Base-by-base conservation (phyloP, 2,329 filamentous ascomycete genomes). In the Fusarium verrucosum region DNA sequence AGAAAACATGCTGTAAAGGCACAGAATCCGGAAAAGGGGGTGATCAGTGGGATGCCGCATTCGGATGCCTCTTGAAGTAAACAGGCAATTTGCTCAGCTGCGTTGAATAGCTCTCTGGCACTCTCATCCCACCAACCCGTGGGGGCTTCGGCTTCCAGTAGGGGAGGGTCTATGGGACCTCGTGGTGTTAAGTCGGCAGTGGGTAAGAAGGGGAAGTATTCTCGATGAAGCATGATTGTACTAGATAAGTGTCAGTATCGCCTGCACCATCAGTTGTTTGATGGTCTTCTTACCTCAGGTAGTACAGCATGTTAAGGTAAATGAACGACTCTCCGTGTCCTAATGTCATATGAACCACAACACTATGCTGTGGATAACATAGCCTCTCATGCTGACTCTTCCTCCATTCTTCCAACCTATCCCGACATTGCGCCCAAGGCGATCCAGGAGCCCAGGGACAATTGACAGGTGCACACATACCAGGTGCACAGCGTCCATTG, bases 21-120 rank as follows among this genome's bases (percentile, higher is more conserved):
- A 50, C 79, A 81, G n/a, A 82, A 81, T 0, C 79, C 80, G 0
- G 78, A 73, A 50, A 81, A 82, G 0, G 79, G 80, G 0, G 79
- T 80, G 56, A 75, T 71, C 0, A 81, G 67, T 2, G 75, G 72
- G 0, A 76, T 74, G 0, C 75, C 77, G 6, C 74, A 77, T 10
- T 78, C 76, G 0, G 72, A 74, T 0, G 78, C 72, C 14, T 80
- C 78, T n/a, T 73, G 71, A 0, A 81, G 68, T 0, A 81, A 58
- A 1, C 61, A 62, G 0, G 75, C 71, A 0, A 81, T 75, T 4
- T 74, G 68, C n/a, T 75, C 75, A 1, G 77, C 76, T 1, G 79
- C 73, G 0, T 66, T 58, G 13, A 79, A 81, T 0, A 81, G 43
- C 17, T 77, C 73, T 2, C 65, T 65, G 1, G 78, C 72, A 17